Conservation (phyloP, 2,329 filamentous ascomycete species). For the Nigrospora oryzae region DNA sequence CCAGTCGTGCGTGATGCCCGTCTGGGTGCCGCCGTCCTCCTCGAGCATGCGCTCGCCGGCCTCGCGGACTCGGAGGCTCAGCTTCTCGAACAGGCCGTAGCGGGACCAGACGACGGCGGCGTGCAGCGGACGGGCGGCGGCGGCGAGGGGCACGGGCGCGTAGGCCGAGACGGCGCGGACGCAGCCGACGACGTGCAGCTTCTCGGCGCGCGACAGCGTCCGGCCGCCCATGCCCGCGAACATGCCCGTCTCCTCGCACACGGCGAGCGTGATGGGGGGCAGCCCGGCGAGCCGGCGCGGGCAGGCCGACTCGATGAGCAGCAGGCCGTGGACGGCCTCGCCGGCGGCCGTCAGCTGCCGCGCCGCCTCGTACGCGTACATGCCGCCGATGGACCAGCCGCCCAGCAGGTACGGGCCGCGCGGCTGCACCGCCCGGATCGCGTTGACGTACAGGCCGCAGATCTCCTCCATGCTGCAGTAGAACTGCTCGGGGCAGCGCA, state of each 20-base stretch:
- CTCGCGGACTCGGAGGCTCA: neutral
- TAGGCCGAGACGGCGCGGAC: neutral
- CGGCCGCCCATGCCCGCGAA: neutral
- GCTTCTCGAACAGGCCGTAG: neutral
- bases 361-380: slow-evolving; percentile 15
- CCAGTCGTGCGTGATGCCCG: neutral
- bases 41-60: neutral
- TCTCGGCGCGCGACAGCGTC: neutral
- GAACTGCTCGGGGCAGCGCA: slow-evolving; percentile 10
- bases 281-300: slow-evolving; percentile 4
- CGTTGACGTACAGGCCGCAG: slow-evolving; percentile 10
- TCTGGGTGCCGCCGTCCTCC: neutral
- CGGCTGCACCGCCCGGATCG: slow-evolving; percentile 10
- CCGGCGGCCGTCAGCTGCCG: slow-evolving; percentile 8
- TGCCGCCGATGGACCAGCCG: slow-evolving; percentile 14
- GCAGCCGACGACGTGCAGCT: neutral
- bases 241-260: neutral
- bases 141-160: neutral
- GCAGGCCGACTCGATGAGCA: slow-evolving; percentile 9
- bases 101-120: neutral
- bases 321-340: slow-evolving; percentile 9
- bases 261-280: slow-evolving; percentile 4
- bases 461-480: slow-evolving; percentile 10
- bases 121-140: neutral
- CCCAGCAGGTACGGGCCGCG: slow-evolving; percentile 16